phyloP scores from a whole-genome alignment of 192 early-diverging fungal species.

The Coemansia sp. region DNA sequence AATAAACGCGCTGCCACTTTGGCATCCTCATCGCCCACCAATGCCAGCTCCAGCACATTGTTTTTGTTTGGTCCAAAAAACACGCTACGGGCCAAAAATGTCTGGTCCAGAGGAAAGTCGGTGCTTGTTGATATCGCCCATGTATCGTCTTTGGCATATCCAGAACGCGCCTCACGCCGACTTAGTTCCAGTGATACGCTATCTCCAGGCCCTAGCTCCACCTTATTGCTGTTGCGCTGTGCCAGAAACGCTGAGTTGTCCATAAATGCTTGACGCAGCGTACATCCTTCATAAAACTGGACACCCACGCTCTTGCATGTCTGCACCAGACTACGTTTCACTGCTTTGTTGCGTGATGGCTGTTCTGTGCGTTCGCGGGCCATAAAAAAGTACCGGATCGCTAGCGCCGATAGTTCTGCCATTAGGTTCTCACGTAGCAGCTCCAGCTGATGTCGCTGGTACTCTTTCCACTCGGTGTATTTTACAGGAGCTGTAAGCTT shows the following conservation, averaged over 20 bases:
- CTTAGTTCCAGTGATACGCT: conserved; percentile 38
- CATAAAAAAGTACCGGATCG: conserved; percentile 50
- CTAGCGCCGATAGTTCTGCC: conserved; percentile 35
- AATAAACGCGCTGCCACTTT: conserved; percentile 28
- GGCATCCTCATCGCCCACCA: conserved; percentile 45
- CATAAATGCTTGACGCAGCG: conserved; percentile 38
- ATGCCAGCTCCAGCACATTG: conserved; percentile 46
- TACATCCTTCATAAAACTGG: conserved; percentile 35
- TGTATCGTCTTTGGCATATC: conserved; percentile 48
- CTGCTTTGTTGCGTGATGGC: too few relatives aligned
- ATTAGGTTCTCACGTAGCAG: conserved; percentile 44
- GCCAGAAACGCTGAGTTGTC: conserved; percentile 29
- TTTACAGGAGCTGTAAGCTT: conserved; percentile 23
- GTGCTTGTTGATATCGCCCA: conserved; percentile 40
- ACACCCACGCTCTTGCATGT: conserved; percentile 36
- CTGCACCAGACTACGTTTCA: conserved; percentile 14
- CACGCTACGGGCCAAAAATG: conserved; percentile 45
- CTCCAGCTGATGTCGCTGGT: conserved; percentile 15
- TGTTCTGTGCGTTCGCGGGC: conserved; percentile 32
- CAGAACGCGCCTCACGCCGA: conserved; percentile 34
- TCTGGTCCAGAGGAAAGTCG: conserved; percentile 29
- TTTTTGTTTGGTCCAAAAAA: conserved; percentile 50
- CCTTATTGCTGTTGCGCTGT: conserved; percentile 14
- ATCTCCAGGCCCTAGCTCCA: conserved; percentile 30
- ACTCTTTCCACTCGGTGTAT: conserved; percentile 22